Evolutionary conservation across 352 stramenopile species (phyloP).

Genomic region (Phytophthora lateralis): DNA sequence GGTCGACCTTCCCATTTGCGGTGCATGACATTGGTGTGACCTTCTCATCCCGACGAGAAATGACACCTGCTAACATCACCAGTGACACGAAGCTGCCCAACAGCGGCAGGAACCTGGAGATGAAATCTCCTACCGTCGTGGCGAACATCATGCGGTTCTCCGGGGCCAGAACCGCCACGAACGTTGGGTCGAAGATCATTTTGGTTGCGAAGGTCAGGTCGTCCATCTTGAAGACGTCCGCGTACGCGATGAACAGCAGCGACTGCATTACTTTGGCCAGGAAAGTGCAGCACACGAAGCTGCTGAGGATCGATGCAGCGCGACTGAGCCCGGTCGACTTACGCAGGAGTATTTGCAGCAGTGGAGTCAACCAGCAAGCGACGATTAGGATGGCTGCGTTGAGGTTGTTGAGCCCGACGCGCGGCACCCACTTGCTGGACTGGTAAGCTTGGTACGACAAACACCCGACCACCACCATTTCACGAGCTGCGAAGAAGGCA

Average conservation of each 20-base stretch:
- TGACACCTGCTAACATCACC: slow-evolving; percentile 19
- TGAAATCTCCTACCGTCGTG: slow-evolving; percentile 24
- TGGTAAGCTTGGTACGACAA: slow-evolving; percentile 36
- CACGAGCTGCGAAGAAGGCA: slow-evolving; percentile 15
- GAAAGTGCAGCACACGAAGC: slow-evolving; percentile 25
- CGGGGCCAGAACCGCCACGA: slow-evolving; percentile 15
- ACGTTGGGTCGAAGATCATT: slow-evolving; percentile 28
- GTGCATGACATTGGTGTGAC: slow-evolving; percentile 4
- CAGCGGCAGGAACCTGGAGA: slow-evolving; percentile 25
- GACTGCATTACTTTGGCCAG: slow-evolving; percentile 26
- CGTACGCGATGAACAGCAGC: slow-evolving; percentile 17
- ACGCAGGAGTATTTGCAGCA: slow-evolving; percentile 20
- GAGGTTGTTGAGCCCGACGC: slow-evolving; percentile 20
- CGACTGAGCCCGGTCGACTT: slow-evolving; percentile 21
- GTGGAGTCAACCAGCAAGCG: slow-evolving; percentile 28
- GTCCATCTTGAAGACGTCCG: slow-evolving; percentile 13
- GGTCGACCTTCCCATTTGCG: slow-evolving; percentile 14
- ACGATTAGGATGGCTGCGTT: slow-evolving; percentile 22
- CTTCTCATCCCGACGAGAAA: slow-evolving; percentile 24
- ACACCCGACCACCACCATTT: slow-evolving; percentile 21
- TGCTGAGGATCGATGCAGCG: slow-evolving; percentile 14
- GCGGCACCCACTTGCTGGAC: slow-evolving; percentile 22
- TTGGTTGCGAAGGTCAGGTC: slow-evolving; percentile 5
- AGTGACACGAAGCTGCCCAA: slow-evolving; percentile 26
- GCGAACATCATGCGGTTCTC: slow-evolving; percentile 33